These are phyloP conservation scores for Alternaria arbusti DNA, from an alignment of 2,329 filamentous ascomycete genomes.

Conservation along the genomic window DNA sequence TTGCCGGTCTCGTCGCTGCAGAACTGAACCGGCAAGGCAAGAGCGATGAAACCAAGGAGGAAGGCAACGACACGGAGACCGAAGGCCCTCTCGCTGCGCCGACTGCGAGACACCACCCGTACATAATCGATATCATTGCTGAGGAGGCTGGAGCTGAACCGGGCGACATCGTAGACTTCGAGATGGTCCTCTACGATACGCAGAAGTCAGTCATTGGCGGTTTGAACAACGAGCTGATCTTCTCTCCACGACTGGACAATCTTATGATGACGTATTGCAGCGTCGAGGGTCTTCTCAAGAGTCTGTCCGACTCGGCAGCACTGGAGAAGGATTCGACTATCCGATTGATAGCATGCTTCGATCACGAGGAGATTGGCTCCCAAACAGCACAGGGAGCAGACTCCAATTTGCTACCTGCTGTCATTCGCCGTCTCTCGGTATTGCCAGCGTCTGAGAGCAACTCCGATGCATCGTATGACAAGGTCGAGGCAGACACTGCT, in stretches of 20 bases:
- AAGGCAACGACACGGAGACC: constrained; percentile 47
- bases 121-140: constrained; percentile 84
- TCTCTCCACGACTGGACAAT: constrained; percentile 94
- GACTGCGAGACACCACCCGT: constrained; percentile 85
- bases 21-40: constrained; percentile 81
- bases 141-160: constrained; percentile 74
- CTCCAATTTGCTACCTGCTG: constrained; percentile 86
- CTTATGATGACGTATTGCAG: constrained; percentile 96
- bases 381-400: constrained; percentile 91
- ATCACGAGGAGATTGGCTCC: constrained; percentile 97
- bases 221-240: constrained; percentile 91
- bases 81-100: constrained; percentile 71
- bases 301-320: constrained; percentile 67
- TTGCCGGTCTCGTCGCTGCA: constrained; percentile 83
- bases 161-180: constrained; percentile 85
- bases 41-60: constrained; percentile 56
- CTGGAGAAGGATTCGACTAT: constrained; percentile 81
- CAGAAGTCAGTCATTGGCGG: constrained; percentile 90
- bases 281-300: constrained; percentile 82
- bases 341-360: constrained; percentile 91
- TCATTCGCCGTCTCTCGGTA: constrained; percentile 84
- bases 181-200: constrained; percentile 95
- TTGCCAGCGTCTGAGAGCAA: constrained; percentile 67
- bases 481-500: constrained; percentile 62
- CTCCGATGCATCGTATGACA: constrained; percentile 71